Base-by-base conservation (phyloP, 805 yeast species). In the Candida pini region DNA sequence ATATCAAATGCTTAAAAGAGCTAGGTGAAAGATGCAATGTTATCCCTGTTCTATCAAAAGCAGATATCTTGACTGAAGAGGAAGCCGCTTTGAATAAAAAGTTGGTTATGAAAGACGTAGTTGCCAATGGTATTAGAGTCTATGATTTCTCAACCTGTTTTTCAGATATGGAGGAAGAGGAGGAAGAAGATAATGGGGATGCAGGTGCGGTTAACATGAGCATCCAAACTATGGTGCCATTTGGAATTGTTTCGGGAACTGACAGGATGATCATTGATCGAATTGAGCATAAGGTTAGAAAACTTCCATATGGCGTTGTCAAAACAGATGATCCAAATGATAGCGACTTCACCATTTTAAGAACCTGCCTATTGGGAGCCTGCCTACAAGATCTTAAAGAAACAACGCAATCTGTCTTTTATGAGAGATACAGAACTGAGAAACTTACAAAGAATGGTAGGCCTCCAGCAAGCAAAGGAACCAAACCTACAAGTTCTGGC, bases 211-310 rank as follows among this genome's bases (percentile, higher is more conserved):
- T 31, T 13, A 26, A 32, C 7, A 18, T 33, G 6, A 39, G 38
- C 19, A 45, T 55, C n/a, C 52, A 52, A 40, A 42, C 45, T 12
- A 30, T 57, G 22, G 48, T 86, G 44, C 98, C 98, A 31, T 89
- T 86, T 65, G 96, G 97, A 9, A 82, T 92, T 41, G 79, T 22
- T 28, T 96, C 95, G 14, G 85, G 96, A 9, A 82, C 87, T 7
- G 78, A 76, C 44, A 78, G 81, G 26, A 76, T 75, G 44, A 64
- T 69, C 30, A 60, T 72, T 31, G 89, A 83, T 55, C 94, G 95
- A 33, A 69, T 78, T 51, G 57, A 54, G 26, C 89, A 84, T 26
- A 71, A 79, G 37, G 96, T 90, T 18, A 75, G 95, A 63, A 73
- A 73, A 53, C 81, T 84, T 52, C 89, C 89, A 38, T 83, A 94